Conservation (phyloP, 345 rosid species). For the Luvunga scandens region DNA sequence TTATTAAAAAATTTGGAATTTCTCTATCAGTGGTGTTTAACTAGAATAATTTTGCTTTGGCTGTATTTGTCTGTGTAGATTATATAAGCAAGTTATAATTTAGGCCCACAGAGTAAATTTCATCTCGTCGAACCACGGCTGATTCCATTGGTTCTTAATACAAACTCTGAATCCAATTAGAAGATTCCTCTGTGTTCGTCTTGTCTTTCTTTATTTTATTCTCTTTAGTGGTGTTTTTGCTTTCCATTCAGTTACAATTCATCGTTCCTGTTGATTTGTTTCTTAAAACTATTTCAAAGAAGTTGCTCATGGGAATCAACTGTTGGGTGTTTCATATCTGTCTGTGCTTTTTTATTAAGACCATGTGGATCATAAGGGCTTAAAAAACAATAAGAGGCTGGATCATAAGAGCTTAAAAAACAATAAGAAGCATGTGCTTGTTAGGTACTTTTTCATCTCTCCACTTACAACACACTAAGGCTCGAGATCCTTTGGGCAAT, state of each 20-base stretch:
- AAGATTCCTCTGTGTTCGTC: constrained; percentile 17
- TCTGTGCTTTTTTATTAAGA: not conserved
- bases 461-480: not conserved
- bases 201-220: constrained; percentile 6
- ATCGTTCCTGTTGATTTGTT: not conserved
- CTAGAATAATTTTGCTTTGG: constrained; percentile 24
- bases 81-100: constrained; percentile 6
- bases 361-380: not conserved
- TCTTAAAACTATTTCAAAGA: not conserved
- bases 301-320: not conserved
- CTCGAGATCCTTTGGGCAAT: not conserved
- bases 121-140: constrained; percentile 4
- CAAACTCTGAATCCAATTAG: constrained; percentile 8
- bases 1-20: not conserved
- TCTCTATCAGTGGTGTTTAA: constrained; percentile 2
- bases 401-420: not conserved
- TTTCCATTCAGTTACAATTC: not conserved
- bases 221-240: not conserved
- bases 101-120: constrained; percentile 3
- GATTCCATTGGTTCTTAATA: not conserved
- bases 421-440: not conserved
- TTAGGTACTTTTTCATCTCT: not conserved
- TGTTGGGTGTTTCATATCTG: not conserved
- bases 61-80: constrained; percentile 24
- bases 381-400: not conserved